Conservation (phyloP, 192 early-diverging fungal genomes). For the Phycomyces blakesleeanus region DNA sequence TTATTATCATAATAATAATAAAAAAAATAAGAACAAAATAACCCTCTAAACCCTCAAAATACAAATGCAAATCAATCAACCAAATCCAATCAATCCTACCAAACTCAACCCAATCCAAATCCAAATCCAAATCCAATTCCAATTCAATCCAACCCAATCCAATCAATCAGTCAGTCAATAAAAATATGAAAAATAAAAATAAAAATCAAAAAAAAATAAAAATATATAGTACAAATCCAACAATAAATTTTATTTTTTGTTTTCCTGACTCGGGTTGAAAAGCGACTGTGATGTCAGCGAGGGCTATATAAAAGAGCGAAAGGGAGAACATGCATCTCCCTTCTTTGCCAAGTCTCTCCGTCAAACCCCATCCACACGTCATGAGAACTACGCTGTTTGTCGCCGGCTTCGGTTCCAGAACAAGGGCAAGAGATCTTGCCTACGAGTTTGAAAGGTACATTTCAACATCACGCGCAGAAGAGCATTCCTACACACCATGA, state of each 20-base stretch:
- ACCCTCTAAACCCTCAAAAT: no score
- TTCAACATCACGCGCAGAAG: not conserved
- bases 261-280: not conserved
- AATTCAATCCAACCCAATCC: no score
- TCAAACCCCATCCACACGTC: not conserved
- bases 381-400: conserved; percentile 69
- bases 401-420: conserved; percentile 72
- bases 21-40: no score
- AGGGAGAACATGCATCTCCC: not conserved
- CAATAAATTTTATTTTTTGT: not conserved
- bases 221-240: no score
- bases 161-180: no score
- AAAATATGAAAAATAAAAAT: no score
- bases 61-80: no score
- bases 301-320: not conserved
- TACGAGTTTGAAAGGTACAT: conserved; percentile 92
- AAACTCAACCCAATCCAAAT: no score
- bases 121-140: no score
- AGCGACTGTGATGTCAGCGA: not conserved
- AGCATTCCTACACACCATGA: not conserved
- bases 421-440: conserved; percentile 88
- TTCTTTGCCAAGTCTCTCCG: not conserved
- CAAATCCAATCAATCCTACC: no score
- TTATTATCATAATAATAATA: no score
- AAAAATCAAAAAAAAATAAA: no score